Percentiles rank a stretch among this genome's conserved stretches.
Conservation (phyloP, 768 basidiomycete genomes). For the Daedalea quercina region DNA sequence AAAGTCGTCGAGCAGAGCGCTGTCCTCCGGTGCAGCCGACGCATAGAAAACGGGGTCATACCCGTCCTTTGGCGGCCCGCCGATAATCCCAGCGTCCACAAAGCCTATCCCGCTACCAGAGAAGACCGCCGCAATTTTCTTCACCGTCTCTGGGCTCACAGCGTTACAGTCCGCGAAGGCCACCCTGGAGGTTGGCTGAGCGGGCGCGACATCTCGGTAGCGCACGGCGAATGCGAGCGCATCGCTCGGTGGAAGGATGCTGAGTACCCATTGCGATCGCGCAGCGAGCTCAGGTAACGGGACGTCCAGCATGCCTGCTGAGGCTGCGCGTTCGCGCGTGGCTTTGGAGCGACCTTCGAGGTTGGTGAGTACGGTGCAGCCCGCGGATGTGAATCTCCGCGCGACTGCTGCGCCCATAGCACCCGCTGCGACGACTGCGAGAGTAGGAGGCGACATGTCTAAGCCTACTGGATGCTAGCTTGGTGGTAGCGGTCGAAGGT, state of each 20-base stretch:
- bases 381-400: conserved; percentile 35
- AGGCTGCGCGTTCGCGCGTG: conserved; percentile 40
- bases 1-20: conserved; percentile 31
- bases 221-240: conserved; percentile 37
- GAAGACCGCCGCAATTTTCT: conserved; percentile 41
- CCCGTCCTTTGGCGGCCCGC: conserved; percentile 41
- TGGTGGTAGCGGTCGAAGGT: too few relatives aligned
- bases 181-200: conserved; percentile 9
- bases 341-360: conserved; percentile 46
- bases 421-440: conserved; percentile 50
- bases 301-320: conserved; percentile 43
- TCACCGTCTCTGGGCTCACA: conserved; percentile 43
- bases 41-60: conserved; percentile 53
- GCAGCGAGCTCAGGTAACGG: conserved; percentile 30
- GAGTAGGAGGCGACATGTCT: conserved; percentile 11
- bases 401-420: conserved; percentile 57
- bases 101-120: conserved; percentile 32
- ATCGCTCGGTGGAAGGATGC: conserved; percentile 53
- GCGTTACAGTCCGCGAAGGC: conserved; percentile 54
- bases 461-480: too few relatives aligned
- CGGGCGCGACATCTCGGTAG: conserved; percentile 25
- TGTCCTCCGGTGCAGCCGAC: conserved; percentile 31
- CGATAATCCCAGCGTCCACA: conserved; percentile 53
- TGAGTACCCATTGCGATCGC: conserved; percentile 41
- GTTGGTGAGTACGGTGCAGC: conserved; percentile 48